Evolutionary conservation across 495 filamentous ascomycete genomes (phyloP), one percentile per base, ranked within the genome.

Genomic region (Astrothelium macrocarpum): DNA sequence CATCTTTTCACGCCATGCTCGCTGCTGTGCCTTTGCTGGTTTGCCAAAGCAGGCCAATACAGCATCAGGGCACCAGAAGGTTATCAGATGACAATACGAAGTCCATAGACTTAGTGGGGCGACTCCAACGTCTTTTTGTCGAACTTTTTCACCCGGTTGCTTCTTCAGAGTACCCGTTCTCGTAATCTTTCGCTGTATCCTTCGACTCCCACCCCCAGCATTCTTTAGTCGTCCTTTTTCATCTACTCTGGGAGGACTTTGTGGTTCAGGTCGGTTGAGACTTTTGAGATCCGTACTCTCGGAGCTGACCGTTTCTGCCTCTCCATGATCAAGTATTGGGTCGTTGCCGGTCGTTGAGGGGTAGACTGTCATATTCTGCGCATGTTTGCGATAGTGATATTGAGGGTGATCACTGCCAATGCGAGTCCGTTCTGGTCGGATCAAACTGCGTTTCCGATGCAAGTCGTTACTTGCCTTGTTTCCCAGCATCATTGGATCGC

Each of bases 1-100:
- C 81, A 99, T 96, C 81, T 99, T 99, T 74, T 99, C 95, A 63
- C 95, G 85, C 95, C 95, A 99, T 20, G 95, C 95, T 67, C 90
- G 83, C 65, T 92, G 89, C 73, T 97, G 91, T 20, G 85, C 90
- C 75, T 88, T 94, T 56, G 87, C 77, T n/a, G 88, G 84, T 80
- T 90, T 96, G 39, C 91, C 92, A 69, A 90, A 90, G 72, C 91
- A 96, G 60, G 78, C 81, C 43, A 99, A 77, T 18, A 96, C 74
- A 61, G 90, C 87, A 70, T 91, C 89, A 0, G 95, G 95, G 63
- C 87, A 88, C 90, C 95, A 96, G 69, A 96, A 97, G 1, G 94
- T 99, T 64, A 99, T 74, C 56, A 96, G 79, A 11, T 86, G 85
- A 72, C 95, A 99, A 79, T 99, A 99, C 1, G 93, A 86, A 65